Base-by-base conservation (phyloP, 2,329 filamentous ascomycete species). In the Microcyclospora pomicola region DNA sequence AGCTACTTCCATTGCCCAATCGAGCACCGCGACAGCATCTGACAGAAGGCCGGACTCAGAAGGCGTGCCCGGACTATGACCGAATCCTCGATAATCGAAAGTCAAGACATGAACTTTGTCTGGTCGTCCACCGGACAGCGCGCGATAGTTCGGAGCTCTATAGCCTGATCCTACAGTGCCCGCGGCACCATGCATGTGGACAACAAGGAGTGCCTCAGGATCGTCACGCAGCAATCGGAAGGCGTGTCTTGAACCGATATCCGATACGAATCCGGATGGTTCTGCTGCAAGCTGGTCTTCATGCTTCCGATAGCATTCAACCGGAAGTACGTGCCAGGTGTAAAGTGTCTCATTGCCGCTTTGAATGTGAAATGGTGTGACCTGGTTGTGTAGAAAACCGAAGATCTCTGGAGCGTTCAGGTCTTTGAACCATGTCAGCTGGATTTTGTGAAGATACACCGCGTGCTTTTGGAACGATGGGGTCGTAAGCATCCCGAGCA, bases 191-290 rank as follows among this genome's bases (percentile, higher is more conserved):
- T 78, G 72, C 10, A 77, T 58, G 56, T 74, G 77, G 2, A 84
- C 63, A 5, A 83, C 67, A 2, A 84, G 62, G 15, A 70, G 69
- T 7, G 77, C 69, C 11, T 75, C 64, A 1, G 77, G 75, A 49
- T 83, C 77, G 13, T 74, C 66, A 42, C 64, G 71, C 2, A 85
- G 61, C 2, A 83, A 60, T 19, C 63, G 64, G 47, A 84, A 82
- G 2, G 72, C 73, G 28, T 71, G 62, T 0, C 71, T 71, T 11
- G 64, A 52, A 2, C 68, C 71, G 39, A 82, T 66, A 44, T 81
- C 68, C 2, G 61, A 35, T 14, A 62, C 66, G 14, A 72, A 58
- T 0, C 71, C 72, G 2, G 52, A 40, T 7, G 63, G 52, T 42
- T 73, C 65, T 9, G 49, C 40, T 4, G 59, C 24, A 2, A 72